Evolutionary conservation across 192 early-diverging fungal species (phyloP).

Genomic region (Thamnidium elegans): DNA sequence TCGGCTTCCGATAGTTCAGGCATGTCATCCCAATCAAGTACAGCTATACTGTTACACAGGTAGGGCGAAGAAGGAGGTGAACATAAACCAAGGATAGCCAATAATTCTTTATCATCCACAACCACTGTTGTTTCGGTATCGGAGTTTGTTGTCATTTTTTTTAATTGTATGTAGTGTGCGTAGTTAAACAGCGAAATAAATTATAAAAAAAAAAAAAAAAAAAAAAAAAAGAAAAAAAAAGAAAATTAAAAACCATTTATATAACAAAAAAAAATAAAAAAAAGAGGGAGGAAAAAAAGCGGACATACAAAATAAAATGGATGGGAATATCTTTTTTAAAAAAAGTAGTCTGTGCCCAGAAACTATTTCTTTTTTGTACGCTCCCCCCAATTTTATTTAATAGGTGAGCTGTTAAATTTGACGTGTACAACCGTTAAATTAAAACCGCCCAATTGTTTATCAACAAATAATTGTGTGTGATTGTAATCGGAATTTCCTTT

Average conservation of each 20-base stretch:
- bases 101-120: slow-evolving; percentile 22
- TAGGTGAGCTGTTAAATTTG: too few species aligned
- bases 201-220: slow-evolving; percentile 6
- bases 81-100: slow-evolving; percentile 24
- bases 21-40: slow-evolving; percentile 27
- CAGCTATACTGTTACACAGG: neutral
- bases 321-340: too few species aligned
- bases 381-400: too few species aligned
- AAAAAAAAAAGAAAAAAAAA: slow-evolving; percentile 1
- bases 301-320: too few species aligned
- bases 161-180: neutral
- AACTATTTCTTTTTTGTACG: too few species aligned
- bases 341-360: too few species aligned
- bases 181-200: neutral
- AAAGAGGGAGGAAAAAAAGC: neutral
- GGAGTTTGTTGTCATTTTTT: neutral
- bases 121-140: slow-evolving; percentile 11
- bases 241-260: neutral
- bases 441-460: too few species aligned
- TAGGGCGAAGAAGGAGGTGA: neutral
- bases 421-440: too few species aligned
- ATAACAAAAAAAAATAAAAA: slow-evolving; percentile 6
- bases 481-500: too few species aligned
- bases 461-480: too few species aligned
- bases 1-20: slow-evolving; percentile 24